Base-by-base conservation (phyloP, 1,139 yeast species). In the Hansenula sp. region DNA sequence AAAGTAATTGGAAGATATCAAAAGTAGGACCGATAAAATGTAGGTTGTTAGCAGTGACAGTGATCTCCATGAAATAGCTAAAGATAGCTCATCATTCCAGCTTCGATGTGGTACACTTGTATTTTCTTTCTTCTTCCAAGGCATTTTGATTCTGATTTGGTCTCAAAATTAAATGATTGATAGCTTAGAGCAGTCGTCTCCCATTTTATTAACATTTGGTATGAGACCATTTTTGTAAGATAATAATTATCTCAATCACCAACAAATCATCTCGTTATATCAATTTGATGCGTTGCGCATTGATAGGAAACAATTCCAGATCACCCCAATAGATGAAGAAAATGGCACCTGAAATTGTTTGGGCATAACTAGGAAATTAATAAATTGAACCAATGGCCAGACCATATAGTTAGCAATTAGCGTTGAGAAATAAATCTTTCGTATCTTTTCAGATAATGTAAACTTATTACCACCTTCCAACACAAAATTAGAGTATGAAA, bases 341-440 rank as follows among this genome's bases (percentile, higher is more conserved):
- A 92, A 90, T 0, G 97, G 97, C 4, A 90, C 95, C 61, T 92
- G 97, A 51, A 80, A 75, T 46, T 75, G 74, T 41, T 80, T 69
- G 0, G 97, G 97, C 57, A 92, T 77, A 10, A 87, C 57, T 46
- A 88, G 68, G 55, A 92, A 92, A 61, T 92, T 92, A 51, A 90
- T 69, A 53, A 92, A 86, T 60, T 92, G 97, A 8, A 92, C 95
- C 2, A 90, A 79, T 38, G 96, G 95, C 98, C 98, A 92, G n/a
- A 92, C 80, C 43, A 85, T 71, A 60, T 82, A 86, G 60, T 89
- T 90, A 42, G 82, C 78, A 32, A 83, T 78, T 43, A 90, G 64
- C 0, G 97, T 92, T 32, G 82, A 79, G 28, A 90, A 61, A 59
- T 88, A 90, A 6, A 83, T 69, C 44, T 73, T 75, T 46, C 73